Evolutionary conservation across 2,329 filamentous ascomycete species (phyloP).

Genomic region (Colletotrichum siamense): DNA sequence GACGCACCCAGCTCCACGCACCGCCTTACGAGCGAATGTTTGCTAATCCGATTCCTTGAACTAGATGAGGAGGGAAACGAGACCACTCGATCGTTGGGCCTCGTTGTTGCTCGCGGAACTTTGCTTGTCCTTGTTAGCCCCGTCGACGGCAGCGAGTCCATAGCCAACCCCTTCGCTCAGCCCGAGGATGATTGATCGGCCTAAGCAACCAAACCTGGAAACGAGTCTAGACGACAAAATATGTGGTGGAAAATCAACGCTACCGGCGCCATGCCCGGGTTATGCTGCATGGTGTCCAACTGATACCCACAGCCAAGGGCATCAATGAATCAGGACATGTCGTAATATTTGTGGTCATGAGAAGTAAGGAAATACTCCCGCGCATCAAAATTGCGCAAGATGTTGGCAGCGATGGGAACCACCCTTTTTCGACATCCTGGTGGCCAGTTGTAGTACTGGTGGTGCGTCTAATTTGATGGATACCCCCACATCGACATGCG

Average conservation of each 20-base stretch:
- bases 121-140: constrained; percentile 92
- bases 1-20: constrained; percentile 25
- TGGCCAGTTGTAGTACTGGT: neutral
- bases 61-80: constrained; percentile 93
- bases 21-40: neutral
- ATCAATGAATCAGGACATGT: neutral
- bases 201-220: neutral
- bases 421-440: neutral
- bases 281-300: neutral
- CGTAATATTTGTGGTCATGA: neutral
- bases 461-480: neutral
- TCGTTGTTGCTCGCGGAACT: constrained; percentile 91
- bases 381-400: neutral
- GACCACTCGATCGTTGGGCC: constrained; percentile 77
- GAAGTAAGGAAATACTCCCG: neutral
- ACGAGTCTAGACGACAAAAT: neutral
- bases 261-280: neutral
- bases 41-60: constrained; percentile 21
- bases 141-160: constrained; percentile 93
- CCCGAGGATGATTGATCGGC: constrained; percentile 66
- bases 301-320: neutral
- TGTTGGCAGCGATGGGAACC: neutral
- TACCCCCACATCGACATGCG: neutral
- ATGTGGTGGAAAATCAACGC: neutral
- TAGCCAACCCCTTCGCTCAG: constrained; percentile 89